Evolutionary conservation across 208 protist genomes (phyloP).

Genomic region (Trypanosoma avium): DNA sequence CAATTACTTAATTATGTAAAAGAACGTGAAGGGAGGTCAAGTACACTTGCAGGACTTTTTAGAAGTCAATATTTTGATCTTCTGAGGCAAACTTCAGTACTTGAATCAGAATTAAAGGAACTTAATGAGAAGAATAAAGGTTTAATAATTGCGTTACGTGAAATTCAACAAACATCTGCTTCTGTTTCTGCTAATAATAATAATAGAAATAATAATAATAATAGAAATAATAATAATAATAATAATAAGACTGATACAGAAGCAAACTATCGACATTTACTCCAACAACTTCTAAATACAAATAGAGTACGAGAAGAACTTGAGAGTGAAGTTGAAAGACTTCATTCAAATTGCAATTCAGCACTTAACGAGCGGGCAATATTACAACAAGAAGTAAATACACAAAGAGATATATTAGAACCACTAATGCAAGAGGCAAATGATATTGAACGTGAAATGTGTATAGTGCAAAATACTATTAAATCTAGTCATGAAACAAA

Average conservation of each 20-base stretch:
- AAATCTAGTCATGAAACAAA: neutral
- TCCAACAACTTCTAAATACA: constrained; percentile 3
- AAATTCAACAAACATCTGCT: neutral
- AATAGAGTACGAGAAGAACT: constrained; percentile 1
- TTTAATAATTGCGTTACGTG: neutral
- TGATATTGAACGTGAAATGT: neutral
- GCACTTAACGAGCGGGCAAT: neutral
- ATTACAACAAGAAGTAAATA: neutral
- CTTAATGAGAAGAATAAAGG: neutral
- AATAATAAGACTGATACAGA: neutral
- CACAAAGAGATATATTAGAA: neutral
- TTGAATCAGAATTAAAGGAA: neutral
- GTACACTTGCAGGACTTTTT: neutral
- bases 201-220: neutral
- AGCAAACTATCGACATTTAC: neutral
- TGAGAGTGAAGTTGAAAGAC: neutral
- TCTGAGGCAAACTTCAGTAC: neutral
- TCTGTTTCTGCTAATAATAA: neutral
- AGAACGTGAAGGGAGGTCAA: constrained; percentile 8
- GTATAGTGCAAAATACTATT: neutral
- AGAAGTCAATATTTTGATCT: neutral
- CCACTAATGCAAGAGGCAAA: neutral
- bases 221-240: neutral
- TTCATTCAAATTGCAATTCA: neutral
- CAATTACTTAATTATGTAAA: constrained; percentile 8